Evolutionary conservation across 2,329 filamentous ascomycete species (phyloP), one percentile per base, ranked within the genome.

Genomic region (Fusarium vanettenii): DNA sequence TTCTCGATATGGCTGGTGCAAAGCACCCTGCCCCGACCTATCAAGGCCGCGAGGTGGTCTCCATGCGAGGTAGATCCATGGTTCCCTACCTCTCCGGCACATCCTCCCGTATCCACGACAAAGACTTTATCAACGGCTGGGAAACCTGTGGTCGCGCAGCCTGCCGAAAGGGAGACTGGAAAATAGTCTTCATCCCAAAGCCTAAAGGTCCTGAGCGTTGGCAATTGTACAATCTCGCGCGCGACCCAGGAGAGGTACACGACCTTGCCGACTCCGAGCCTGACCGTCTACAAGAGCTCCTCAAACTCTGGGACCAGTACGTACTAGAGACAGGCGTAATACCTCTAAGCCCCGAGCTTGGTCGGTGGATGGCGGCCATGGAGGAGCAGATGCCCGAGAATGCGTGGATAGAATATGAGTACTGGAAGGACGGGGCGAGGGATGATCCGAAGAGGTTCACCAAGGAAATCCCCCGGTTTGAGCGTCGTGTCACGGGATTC

Each of bases 371-470:
- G 62, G 88, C 88, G 66, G 89, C 89, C 0, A 90, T 88, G 75
- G 90, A 92, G 80, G 89, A 87, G 69, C 89, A 92, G 84, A 92
- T 92, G 90, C 88, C 87, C 1, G 89, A 92, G 79, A 90, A 91
- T 77, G 89, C 87, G 8, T 91, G 89, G 90, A 91, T 92, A 82
- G 89, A 92, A 81, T 91, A 90, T 79, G 89, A 91, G 80, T 92
- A 91, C 73, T 92, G 89, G 89, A 83, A 84, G 56, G 79, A 83
- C 5, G 82, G 82, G 2, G 83, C 83, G 1, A 76, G 82, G 22
- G 86, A 89, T 55, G 83, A 86, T 20, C 85, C 85, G 6, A 79
- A 82, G 59, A 86, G 83, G 76, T 88, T 76, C 39, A 77, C 70
- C 1, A 73, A 59, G 69, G 41, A 65, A 20, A 66, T 76, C 14